These are phyloP conservation scores for Komagataea norvegica DNA, from an alignment of 1,139 yeast species.

Conservation along the genomic window DNA sequence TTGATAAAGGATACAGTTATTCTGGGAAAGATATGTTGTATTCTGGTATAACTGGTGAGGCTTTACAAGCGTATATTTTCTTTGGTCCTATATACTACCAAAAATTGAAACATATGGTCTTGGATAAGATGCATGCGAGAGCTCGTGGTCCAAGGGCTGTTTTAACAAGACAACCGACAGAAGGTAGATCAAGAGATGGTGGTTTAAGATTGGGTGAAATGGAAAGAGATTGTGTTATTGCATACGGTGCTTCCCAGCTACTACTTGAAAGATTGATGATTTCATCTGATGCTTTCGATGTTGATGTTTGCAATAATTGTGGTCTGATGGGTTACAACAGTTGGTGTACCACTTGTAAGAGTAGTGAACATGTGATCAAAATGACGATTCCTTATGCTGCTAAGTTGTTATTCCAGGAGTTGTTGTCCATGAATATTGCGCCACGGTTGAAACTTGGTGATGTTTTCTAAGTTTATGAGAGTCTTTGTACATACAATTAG, in stretches of 20 bases:
- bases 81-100: constrained; percentile 98
- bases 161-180: constrained; percentile 96
- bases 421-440: constrained; percentile 95
- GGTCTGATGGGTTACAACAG: constrained; percentile 98
- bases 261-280: constrained; percentile 92
- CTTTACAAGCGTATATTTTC: constrained; percentile 94
- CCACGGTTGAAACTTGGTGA: constrained; percentile 89
- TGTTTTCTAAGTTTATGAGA: constrained; percentile 50
- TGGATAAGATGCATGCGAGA: constrained; percentile 99
- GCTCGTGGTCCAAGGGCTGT: constrained; percentile 99
- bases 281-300: constrained; percentile 96
- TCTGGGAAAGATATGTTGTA: constrained; percentile 97
- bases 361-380: constrained; percentile 77
- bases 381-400: constrained; percentile 99
- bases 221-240: constrained; percentile 99
- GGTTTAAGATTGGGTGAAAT: constrained; percentile 98
- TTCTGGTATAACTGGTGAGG: constrained; percentile 98
- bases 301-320: constrained; percentile 89
- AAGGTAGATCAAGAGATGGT: constrained; percentile 99
- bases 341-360: constrained; percentile 95
- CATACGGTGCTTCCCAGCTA: constrained; percentile 97
- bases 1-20: constrained; percentile 88
- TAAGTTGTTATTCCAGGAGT: constrained; percentile 89
- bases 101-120: constrained; percentile 96
- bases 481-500: too few species aligned